Percentiles rank a stretch among this genome's conserved stretches.
Conservation (phyloP, 2,329 filamentous ascomycete genomes). For the Fusarium veterinarium region DNA sequence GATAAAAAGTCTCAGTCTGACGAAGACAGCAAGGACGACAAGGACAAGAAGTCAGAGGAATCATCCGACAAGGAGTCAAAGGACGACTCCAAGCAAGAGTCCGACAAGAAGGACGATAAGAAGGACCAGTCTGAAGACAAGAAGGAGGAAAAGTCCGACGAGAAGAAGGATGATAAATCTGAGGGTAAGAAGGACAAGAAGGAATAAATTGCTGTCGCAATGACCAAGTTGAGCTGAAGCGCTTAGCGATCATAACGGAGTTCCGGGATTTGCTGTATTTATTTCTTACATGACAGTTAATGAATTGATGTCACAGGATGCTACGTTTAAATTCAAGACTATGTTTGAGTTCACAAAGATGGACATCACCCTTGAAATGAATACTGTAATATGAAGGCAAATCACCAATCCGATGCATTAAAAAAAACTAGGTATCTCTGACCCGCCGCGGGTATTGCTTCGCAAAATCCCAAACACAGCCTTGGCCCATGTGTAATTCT, state of each 20-base stretch:
- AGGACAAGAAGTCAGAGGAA: constrained; percentile 14
- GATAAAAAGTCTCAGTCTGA: constrained; percentile 6
- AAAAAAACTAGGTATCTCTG: constrained; percentile 44
- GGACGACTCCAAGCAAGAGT: constrained; percentile 42
- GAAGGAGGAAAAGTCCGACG: constrained; percentile 6
- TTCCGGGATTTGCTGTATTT: constrained; percentile 6
- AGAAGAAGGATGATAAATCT: constrained; percentile 19
- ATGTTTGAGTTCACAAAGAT: neutral
- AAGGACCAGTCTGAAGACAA: constrained; percentile 8
- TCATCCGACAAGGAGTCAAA: constrained; percentile 19
- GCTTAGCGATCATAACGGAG: constrained; percentile 25
- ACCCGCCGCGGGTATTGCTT: constrained; percentile 39
- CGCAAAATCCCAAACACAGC: constrained; percentile 40
- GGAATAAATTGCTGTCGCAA: constrained; percentile 7
- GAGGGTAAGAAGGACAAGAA: constrained; percentile 24
- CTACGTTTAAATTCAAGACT: too few species aligned
- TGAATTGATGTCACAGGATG: constrained; percentile 10
- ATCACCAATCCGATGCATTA: constrained; percentile 46
- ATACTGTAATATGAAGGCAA: neutral
- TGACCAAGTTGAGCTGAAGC: neutral
- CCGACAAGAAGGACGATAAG: constrained; percentile 1
- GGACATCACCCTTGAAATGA: neutral
- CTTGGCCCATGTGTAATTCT: constrained; percentile 35
- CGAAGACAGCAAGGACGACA: neutral
- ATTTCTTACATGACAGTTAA: neutral